A percentile compares a stretch with the other conserved stretches of the same genome.
These are phyloP conservation scores for Phytophthora multivora DNA, from an alignment of 352 stramenopile species.

Conservation along the genomic window DNA sequence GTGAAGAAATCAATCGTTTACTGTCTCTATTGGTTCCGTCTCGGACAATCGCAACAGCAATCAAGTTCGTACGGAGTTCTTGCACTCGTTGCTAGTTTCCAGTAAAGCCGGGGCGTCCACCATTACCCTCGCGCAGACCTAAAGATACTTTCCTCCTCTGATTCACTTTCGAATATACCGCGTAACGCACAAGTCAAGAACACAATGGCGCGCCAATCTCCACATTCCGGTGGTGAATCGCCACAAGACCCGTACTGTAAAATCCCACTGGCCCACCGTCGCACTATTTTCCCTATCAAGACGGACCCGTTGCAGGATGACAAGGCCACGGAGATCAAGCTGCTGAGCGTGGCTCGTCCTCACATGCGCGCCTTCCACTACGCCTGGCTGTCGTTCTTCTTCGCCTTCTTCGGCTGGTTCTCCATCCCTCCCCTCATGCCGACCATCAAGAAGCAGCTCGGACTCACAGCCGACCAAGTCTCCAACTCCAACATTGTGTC, in stretches of 20 bases:
- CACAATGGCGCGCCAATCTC: not conserved
- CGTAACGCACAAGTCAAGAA: not conserved
- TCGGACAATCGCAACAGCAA: not conserved
- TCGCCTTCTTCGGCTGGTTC: slow-evolving; percentile 96
- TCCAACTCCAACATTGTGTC: slow-evolving; percentile 91
- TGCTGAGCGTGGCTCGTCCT: slow-evolving; percentile 45
- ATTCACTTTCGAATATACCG: not conserved
- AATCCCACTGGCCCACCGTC: slow-evolving; percentile 30
- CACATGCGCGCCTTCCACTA: slow-evolving; percentile 96
- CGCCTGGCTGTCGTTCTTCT: slow-evolving; percentile 94
- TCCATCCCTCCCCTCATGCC: slow-evolving; percentile 92
- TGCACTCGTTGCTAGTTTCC: not conserved
- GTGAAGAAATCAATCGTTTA: not conserved
- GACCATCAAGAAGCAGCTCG: slow-evolving; percentile 89
- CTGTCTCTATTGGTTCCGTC: not conserved
- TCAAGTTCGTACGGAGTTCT: not conserved
- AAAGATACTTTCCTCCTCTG: not conserved
- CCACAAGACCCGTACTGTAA: not conserved
- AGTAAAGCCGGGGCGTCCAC: not conserved
- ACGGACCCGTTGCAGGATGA: slow-evolving; percentile 45
- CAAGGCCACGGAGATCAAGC: slow-evolving; percentile 38
- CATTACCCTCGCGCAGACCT: not conserved
- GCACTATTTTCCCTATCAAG: slow-evolving; percentile 39
- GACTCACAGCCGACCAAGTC: slow-evolving; percentile 87
- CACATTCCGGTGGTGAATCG: not conserved